Percentiles rank a stretch among this genome's conserved stretches.
Conservation (phyloP, 345 rosid species). For the Leavenworthia alabamica region DNA sequence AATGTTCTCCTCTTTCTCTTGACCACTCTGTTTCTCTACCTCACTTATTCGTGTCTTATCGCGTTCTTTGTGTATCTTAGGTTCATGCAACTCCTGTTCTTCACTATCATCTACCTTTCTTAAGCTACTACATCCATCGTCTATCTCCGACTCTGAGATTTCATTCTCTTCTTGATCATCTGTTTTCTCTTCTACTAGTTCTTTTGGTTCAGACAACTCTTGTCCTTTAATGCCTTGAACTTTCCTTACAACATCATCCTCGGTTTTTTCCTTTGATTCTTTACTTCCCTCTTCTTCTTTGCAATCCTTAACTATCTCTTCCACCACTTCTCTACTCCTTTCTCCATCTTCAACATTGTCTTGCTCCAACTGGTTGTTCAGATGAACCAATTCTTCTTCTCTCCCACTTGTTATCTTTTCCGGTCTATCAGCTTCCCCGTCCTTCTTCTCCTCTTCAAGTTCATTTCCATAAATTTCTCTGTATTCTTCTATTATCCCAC, state of each 20-base stretch:
- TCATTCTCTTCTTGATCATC: neutral
- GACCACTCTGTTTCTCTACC: neutral
- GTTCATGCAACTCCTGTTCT: constrained; percentile 1
- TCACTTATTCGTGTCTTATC: neutral
- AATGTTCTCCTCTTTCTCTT: neutral
- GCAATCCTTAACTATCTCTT: neutral
- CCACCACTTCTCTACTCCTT: constrained; percentile 5
- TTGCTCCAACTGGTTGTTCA: neutral
- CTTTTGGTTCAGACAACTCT: neutral
- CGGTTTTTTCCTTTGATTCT: neutral
- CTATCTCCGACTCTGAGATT: neutral
- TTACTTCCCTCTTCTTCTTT: neutral
- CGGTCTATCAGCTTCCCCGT: neutral
- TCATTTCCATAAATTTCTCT: neutral
- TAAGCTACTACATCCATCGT: neutral
- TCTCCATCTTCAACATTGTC: neutral
- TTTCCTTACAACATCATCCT: constrained; percentile 12
- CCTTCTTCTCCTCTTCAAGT: neutral
- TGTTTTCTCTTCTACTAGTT: neutral
- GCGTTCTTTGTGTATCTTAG: constrained; percentile 8
- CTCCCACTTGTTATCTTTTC: neutral
- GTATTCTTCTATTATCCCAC: too few relatives aligned
- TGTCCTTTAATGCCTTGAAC: constrained; percentile 1
- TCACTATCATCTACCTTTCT: too few relatives aligned
- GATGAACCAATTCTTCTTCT: neutral